A percentile compares a stretch with the other conserved stretches of the same genome.
Evolutionary conservation across 176 grass and related monocot genomes (phyloP).

Genomic region (Avena sativa): DNA sequence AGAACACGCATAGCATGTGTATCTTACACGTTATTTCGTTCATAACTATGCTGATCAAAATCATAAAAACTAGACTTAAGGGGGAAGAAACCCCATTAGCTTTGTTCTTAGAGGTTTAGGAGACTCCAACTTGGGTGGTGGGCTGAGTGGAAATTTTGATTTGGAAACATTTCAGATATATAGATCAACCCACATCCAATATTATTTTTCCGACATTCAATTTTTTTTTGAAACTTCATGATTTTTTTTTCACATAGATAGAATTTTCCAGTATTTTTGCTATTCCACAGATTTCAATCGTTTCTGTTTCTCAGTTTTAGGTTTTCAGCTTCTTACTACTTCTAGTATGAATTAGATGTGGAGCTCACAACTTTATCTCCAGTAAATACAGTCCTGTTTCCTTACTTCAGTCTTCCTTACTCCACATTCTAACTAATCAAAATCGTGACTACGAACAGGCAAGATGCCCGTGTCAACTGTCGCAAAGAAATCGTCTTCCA

Average conservation of each 20-base stretch:
- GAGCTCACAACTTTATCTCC: neutral
- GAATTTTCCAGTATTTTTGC: too few relatives aligned
- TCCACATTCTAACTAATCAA: neutral
- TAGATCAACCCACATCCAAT: neutral
- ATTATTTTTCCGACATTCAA: neutral
- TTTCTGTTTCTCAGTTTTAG: neutral
- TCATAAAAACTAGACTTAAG: neutral
- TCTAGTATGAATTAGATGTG: neutral
- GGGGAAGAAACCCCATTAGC: neutral
- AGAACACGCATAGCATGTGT: neutral
- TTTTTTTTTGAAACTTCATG: neutral
- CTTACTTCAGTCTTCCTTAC: neutral
- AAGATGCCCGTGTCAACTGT: slow-evolving; percentile 29
- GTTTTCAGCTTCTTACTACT: neutral
- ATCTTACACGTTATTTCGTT: neutral
- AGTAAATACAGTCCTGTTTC: neutral
- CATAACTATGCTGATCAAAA: neutral
- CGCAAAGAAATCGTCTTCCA: neutral
- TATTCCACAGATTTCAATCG: neutral
- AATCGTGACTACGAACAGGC: neutral
- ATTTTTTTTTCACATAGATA: neutral
- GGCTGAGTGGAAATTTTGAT: neutral
- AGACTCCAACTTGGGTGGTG: neutral
- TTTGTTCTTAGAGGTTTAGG: neutral
- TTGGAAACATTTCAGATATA: neutral